These are phyloP conservation scores for Xylaria sp. DNA, from an alignment of 2,329 filamentous ascomycete genomes.

Conservation along the genomic window DNA sequence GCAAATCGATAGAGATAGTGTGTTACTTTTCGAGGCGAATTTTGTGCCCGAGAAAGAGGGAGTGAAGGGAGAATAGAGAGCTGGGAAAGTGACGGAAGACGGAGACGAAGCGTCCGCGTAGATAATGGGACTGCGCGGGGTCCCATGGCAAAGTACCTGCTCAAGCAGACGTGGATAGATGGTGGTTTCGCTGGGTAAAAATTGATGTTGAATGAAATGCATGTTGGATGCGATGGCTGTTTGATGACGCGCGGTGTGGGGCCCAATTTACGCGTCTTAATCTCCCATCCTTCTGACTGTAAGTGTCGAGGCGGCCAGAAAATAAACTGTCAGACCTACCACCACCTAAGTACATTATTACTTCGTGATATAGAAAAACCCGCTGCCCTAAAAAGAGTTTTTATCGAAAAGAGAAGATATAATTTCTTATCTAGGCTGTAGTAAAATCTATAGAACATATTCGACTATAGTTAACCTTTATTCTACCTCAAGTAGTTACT, in stretches of 20 bases:
- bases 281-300: no score
- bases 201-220: conserved; percentile 16
- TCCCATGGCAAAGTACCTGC: conserved; percentile 29
- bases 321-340: no score
- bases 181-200: conserved; percentile 24
- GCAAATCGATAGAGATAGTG: conserved; percentile 25
- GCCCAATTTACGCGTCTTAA: no score
- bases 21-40: conserved; percentile 27
- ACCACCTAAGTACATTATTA: no score
- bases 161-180: conserved; percentile 21
- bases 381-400: no score
- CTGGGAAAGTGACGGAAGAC: conserved; percentile 21
- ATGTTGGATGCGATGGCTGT: conserved; percentile 3
- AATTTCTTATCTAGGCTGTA: no score
- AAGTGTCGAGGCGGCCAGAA: no score
- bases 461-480: no score
- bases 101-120: conserved; percentile 28
- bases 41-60: conserved; percentile 25
- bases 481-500: no score
- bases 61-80: conserved; percentile 27
- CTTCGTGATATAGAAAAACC: no score
- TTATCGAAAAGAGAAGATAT: no score
- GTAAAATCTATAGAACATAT: no score
- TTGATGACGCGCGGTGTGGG: conserved; percentile 2
- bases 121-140: conserved; percentile 23